Evolutionary conservation across 2,329 filamentous ascomycete species (phyloP), one percentile per base, ranked within the genome.

Genomic region (Clonostachys solani): DNA sequence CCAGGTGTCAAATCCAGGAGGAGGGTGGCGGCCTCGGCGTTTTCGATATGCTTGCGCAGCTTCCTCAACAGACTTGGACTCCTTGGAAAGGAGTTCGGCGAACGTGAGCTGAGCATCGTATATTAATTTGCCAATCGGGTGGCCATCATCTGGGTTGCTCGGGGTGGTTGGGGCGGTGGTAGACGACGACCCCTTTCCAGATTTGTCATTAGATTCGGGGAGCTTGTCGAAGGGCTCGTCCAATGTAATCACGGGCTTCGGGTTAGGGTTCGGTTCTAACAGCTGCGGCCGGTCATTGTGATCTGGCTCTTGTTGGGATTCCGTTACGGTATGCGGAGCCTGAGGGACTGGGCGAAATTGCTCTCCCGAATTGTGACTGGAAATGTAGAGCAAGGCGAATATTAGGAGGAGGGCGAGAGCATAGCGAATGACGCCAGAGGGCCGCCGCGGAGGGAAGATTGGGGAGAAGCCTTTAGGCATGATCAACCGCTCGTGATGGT

Each of bases 1-100:
- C 81, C 82, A 85, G 34, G 72, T 66, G 50, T 80, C 72, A 54
- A 86, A 86, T 17, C 77, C 78, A 1, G 82, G 82, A 3, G 82
- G 82, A 7, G 81, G 83, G 55, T 85, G 78, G 18, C 81, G 74
- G 23, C 80, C 80, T 45, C 81, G 75, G 45, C 74, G 73, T 44
- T 71, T 61, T 50, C 81, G 74, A 58, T 86, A 86, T 18, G 72
- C 76, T 19, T 72, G 67, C 1, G 83, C 81, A 8, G 80, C 78
- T 17, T 78, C 70, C 33, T 68, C 62, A 42, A 86, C 63, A 5
- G 72, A 77, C 45, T 65, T 68, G 36, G 78, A 78, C 49, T 76
- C 66, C 29, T 65, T 66, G 19, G 66, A 58, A 1, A 77, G 54
- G 33, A 74, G 53, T 44, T 59, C 47, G 57, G 62, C 56, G 68